Evolutionary conservation across 2,329 filamentous ascomycete species (phyloP), one percentile per base, ranked within the genome.

Genomic region (Colletotrichum lentis): DNA sequence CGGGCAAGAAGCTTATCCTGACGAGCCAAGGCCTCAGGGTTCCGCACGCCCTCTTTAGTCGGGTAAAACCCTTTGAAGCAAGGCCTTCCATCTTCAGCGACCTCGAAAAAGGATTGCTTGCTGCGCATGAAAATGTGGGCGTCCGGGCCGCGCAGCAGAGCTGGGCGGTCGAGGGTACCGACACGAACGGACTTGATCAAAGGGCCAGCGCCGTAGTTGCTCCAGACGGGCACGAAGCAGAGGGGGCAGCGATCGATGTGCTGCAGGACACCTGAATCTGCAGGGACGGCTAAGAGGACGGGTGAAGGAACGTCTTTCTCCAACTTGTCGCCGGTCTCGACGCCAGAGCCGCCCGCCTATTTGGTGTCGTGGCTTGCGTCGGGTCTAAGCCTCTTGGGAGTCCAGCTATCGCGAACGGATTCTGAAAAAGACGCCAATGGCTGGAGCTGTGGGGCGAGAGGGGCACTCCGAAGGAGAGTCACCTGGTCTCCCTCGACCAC

Each of bases 61-160:
- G 71, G 64, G 66, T 82, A 82, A 54, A 75, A 79, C 12, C 58
- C 74, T 24, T 80, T 74, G 63, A 79, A 80, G 55, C 78, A 75
- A 24, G 78, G 77, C 69, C 77, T 78, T 11, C 72, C 78, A 53
- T 78, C 76, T 52, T 78, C 75, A 3, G 70, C 70, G 61, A 83
- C 67, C 39, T 73, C 64, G 61, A 84, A 67, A 73, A 81, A 84
- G 14, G 72, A 70, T 67, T 74, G 69, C 64, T 80, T 82, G 63
- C 76, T 80, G 41, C 74, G 72, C 20, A 76, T 78, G 68, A 74
- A 85, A 58, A 84, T 81, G 73, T 85, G 82, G 22, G 80, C 76
- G 71, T 83, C 80, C 1, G 82, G 82, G n/a, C 76, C 74, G 8
- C 81, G 70, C 61, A 76, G 72, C 69, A 75, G 74, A 7, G 77